Evolutionary conservation across 768 basidiomycete species (phyloP).

Genomic region (Leccinum rimulosum): DNA sequence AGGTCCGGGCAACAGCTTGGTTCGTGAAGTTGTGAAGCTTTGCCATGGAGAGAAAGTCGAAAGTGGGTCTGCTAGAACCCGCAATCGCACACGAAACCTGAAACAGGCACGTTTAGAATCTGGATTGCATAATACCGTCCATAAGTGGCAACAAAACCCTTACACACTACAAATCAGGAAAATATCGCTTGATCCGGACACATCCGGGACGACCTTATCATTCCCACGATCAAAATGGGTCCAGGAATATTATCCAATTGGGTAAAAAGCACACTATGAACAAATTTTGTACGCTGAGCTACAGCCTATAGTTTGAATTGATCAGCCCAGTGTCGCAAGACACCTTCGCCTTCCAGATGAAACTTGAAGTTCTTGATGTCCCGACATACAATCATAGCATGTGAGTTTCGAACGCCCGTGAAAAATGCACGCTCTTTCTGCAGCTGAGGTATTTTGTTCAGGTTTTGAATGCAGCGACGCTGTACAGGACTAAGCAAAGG

Average conservation of each 20-base stretch:
- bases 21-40: too few relatives aligned
- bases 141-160: too few relatives aligned
- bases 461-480: conserved; percentile 48
- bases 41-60: too few relatives aligned
- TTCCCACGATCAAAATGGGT: too few relatives aligned
- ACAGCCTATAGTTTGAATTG: conserved; percentile 50
- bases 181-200: too few relatives aligned
- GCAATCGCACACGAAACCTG: too few relatives aligned
- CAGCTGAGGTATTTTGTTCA: conserved; percentile 67
- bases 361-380: conserved; percentile 58
- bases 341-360: conserved; percentile 60
- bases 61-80: too few relatives aligned
- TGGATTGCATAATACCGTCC: too few relatives aligned
- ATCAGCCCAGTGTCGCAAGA: conserved; percentile 71
- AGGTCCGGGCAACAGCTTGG: too few relatives aligned
- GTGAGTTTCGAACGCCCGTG: conserved; percentile 55
- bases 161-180: too few relatives aligned
- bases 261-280: background rate
- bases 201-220: too few relatives aligned
- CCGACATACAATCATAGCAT: conserved; percentile 69
- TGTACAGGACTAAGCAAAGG: conserved; percentile 58
- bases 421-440: conserved; percentile 73
- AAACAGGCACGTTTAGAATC: too few relatives aligned
- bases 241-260: background rate
- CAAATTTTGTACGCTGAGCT: conserved; percentile 5